phyloP scores from a whole-genome alignment of 2,329 filamentous ascomycete genomes.

The Verticillium dahliae region DNA sequence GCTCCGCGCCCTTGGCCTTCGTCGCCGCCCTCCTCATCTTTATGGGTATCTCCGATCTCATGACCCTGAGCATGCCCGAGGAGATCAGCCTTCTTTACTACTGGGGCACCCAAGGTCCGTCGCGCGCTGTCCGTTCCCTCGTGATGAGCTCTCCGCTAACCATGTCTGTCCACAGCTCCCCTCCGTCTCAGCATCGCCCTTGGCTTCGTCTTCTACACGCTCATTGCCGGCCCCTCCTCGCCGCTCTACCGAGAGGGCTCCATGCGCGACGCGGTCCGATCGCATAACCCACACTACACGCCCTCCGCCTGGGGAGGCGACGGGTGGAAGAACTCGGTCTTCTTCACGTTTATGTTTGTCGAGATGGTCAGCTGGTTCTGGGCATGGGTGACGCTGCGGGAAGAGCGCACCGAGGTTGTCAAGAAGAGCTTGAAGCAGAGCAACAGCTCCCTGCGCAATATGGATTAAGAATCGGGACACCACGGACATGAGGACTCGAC shows the following conservation, averaged over 20 bases:
- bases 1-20: constrained; percentile 66
- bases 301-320: constrained; percentile 49
- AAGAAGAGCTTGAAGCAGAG: constrained; percentile 26
- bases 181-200: constrained; percentile 61
- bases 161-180: constrained; percentile 36
- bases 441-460: constrained; percentile 10
- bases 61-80: constrained; percentile 62
- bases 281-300: constrained; percentile 26
- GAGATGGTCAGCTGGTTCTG: constrained; percentile 86
- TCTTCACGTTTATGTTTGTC: constrained; percentile 79
- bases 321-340: constrained; percentile 72
- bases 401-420: constrained; percentile 47
- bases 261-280: constrained; percentile 21
- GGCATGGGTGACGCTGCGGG: constrained; percentile 65
- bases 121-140: constrained; percentile 32
- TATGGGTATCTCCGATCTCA: constrained; percentile 56
- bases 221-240: constrained; percentile 48
- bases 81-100: constrained; percentile 56
- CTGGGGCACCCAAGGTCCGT: constrained; percentile 59
- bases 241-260: constrained; percentile 33
- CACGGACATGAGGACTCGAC: neutral
- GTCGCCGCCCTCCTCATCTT: constrained; percentile 61
- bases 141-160: constrained; percentile 43
- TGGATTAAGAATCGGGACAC: neutral
- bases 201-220: constrained; percentile 55